Base-by-base conservation (phyloP, 805 yeast species). In the Cyberlindnera suaveolens region DNA sequence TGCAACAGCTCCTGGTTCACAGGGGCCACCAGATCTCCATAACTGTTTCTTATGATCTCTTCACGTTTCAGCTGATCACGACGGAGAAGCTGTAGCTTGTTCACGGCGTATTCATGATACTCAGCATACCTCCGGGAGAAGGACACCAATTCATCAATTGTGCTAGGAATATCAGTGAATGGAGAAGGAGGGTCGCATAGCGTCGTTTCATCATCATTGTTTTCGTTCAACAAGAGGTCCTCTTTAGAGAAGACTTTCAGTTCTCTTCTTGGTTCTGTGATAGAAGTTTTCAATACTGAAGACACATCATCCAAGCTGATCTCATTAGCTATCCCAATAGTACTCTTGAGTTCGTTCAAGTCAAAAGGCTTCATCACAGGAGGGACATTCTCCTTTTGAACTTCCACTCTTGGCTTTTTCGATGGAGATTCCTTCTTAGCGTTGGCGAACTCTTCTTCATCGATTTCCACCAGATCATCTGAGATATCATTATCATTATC, bases 391-490 rank as follows among this genome's bases (percentile, higher is more conserved):
- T 35, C 34, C 7, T 19, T 10, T 31, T 19, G 20, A 33, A 31
- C n/a, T 31, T 29, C 15, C 31, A 13, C 17, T 31, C 9, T 18
- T 30, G 23, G 11, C 33, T 23, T 20, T 26, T 27, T 18, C 15
- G n/a, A 6, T 30, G 26, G 33, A 9, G 16, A 27, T 34, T 32
- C 39, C 23, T 7, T 37, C 18, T 36, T 14, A 9, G 31, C 29
- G 14, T 26, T 36, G 9, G 11, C 33, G 18, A 45, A 45, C 26
- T 40, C 39, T 3, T 26, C 31, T 14, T 39, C 43, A 6, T 38
- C 41, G 31, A 45, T 45, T 37, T 45, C 48, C 20, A 38, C 40
- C n/a, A 45, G 14, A 14, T 39, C 43, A 36, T 45, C 48, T 3
- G 35, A 19, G 23, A 23, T 13, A 15, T 34, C 38, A 17, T 15